Conservation (phyloP, 2,329 filamentous ascomycete species). For the Talaromyces sp. region DNA sequence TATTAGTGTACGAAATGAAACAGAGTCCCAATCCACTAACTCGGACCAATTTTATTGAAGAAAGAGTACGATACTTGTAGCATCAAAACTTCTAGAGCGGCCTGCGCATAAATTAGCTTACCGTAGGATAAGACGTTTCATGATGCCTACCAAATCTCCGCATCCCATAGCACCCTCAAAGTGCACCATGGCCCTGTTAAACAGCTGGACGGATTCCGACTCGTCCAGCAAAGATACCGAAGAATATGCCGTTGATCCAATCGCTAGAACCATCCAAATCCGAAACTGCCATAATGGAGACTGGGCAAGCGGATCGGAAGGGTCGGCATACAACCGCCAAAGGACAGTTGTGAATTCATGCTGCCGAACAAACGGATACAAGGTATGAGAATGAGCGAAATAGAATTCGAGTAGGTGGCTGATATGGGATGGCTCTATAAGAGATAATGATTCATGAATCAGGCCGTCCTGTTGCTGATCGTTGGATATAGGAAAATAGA, state of each 20-base stretch:
- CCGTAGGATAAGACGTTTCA: background rate
- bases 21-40: slow-evolving; percentile 25
- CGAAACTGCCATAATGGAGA: slow-evolving; percentile 39
- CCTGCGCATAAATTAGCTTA: slow-evolving; percentile 22
- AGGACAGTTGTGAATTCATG: slow-evolving; percentile 36
- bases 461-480: background rate
- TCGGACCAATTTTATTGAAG: slow-evolving; percentile 49
- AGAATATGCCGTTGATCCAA: slow-evolving; percentile 46
- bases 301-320: slow-evolving; percentile 28
- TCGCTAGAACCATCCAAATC: slow-evolving; percentile 51
- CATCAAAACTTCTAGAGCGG: slow-evolving; percentile 45
- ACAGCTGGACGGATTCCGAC: slow-evolving; percentile 42
- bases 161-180: slow-evolving; percentile 39
- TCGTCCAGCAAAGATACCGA: slow-evolving; percentile 46
- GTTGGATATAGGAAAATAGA: background rate
- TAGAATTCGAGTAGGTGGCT: slow-evolving; percentile 42
- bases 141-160: slow-evolving; percentile 38
- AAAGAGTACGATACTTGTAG: slow-evolving; percentile 50
- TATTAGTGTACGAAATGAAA: background rate
- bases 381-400: slow-evolving; percentile 48
- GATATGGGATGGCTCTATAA: slow-evolving; percentile 25
- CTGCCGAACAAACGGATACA: slow-evolving; percentile 45
- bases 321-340: slow-evolving; percentile 29
- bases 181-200: slow-evolving; percentile 45
- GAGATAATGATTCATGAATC: slow-evolving; percentile 5